phyloP scores from a whole-genome alignment of 2,329 filamentous ascomycete species.

The Penicillium sp. region DNA sequence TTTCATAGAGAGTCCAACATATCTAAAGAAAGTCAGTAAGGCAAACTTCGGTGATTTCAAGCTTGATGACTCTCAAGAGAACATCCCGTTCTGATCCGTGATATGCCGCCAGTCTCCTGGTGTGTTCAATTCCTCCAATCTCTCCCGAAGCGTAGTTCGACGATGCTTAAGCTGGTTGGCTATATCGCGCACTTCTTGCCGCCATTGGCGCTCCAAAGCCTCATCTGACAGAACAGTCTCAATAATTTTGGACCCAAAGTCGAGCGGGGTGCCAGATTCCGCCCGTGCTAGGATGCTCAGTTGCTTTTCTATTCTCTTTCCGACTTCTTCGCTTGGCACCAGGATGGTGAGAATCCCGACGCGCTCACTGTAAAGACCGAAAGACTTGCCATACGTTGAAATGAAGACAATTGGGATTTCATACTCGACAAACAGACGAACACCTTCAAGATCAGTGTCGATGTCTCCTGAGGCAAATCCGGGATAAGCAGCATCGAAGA shows the following conservation, averaged over 20 bases:
- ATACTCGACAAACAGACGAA: slow-evolving; percentile 11
- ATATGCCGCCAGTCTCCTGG: slow-evolving; percentile 14
- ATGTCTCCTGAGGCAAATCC: slow-evolving; percentile 17
- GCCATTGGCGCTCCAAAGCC: slow-evolving; percentile 8
- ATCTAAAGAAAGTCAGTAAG: slow-evolving; percentile 7
- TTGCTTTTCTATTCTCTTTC: slow-evolving; percentile 7
- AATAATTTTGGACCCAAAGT: slow-evolving; percentile 14
- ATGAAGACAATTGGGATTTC: slow-evolving; percentile 13
- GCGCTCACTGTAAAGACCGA: slow-evolving; percentile 17
- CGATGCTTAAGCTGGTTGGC: slow-evolving; percentile 7
- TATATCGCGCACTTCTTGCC: slow-evolving; percentile 11
- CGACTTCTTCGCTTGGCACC: slow-evolving; percentile 4
- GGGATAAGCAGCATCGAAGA: slow-evolving; percentile 14
- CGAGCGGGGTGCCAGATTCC: slow-evolving; percentile 11
- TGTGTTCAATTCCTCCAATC: slow-evolving; percentile 11
- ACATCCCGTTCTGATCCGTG: slow-evolving; percentile 19
- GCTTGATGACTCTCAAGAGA: slow-evolving; percentile 8
- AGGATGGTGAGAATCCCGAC: slow-evolving; percentile 12
- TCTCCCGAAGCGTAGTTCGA: slow-evolving; percentile 1
- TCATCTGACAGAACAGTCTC: slow-evolving; percentile 10
- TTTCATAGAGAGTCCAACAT: slow-evolving; percentile 12
- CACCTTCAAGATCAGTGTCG: slow-evolving; percentile 8
- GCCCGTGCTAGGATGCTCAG: slow-evolving; percentile 7
- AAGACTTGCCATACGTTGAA: slow-evolving; percentile 15
- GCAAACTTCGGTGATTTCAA: background rate